Conservation (phyloP, 257 asterid species). For the Petunia secreta region DNA sequence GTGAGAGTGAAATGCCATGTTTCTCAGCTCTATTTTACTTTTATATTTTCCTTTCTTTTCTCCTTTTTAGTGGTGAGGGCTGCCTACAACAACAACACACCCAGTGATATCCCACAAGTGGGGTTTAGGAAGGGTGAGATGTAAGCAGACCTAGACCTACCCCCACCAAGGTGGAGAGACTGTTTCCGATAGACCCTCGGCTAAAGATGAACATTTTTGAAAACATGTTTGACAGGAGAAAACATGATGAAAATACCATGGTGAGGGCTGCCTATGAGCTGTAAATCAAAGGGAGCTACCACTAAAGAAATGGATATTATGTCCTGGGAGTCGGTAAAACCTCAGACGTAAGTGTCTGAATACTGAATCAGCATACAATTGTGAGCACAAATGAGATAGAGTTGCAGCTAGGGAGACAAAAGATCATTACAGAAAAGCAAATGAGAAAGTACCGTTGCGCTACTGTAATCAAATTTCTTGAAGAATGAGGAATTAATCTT, state of each 20-base stretch:
- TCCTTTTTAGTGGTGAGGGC: neutral
- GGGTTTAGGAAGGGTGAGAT: too few relatives aligned
- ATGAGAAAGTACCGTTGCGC: conserved; percentile 68
- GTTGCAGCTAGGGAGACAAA: neutral
- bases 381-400: neutral
- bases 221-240: too few relatives aligned
- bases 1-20: neutral
- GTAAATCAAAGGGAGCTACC: neutral
- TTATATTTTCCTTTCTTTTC: neutral
- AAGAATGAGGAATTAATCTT: conserved; percentile 75
- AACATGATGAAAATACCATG: neutral
- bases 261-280: neutral
- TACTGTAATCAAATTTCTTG: conserved; percentile 83
- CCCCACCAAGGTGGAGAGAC: too few relatives aligned
- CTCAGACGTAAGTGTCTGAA: neutral
- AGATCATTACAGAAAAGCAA: conserved; percentile 7
- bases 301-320: neutral
- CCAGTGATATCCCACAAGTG: too few relatives aligned
- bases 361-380: neutral
- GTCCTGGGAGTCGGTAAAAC: neutral
- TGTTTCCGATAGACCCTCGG: too few relatives aligned
- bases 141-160: too few relatives aligned
- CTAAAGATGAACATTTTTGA: too few relatives aligned
- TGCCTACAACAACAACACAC: neutral
- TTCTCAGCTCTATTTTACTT: conserved; percentile 15